Evolutionary conservation across 306 rosid species (phyloP).

Genomic region (Datisca glomerata): DNA sequence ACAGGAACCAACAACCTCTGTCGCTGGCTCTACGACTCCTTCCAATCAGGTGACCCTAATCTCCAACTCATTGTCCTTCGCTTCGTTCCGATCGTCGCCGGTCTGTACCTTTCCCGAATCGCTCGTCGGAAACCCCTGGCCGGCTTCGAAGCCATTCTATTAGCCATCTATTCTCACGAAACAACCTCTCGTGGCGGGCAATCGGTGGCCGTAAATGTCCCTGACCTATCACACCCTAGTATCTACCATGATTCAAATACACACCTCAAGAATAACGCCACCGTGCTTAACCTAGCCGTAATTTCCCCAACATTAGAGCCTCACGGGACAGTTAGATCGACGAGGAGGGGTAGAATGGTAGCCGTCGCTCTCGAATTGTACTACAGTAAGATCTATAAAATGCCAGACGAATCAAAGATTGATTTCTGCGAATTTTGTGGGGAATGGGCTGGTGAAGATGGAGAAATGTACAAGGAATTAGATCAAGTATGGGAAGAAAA

Average conservation of each 20-base stretch:
- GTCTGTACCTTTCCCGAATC: slow-evolving; percentile 55
- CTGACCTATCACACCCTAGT: slow-evolving; percentile 43
- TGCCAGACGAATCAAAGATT: slow-evolving; percentile 33
- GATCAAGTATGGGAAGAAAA: not conserved
- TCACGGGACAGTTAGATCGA: slow-evolving; percentile 50
- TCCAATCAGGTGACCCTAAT: slow-evolving; percentile 40
- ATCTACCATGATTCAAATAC: slow-evolving; percentile 45
- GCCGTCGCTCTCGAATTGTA: slow-evolving; percentile 53
- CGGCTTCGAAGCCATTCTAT: slow-evolving; percentile 67
- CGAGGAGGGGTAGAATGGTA: slow-evolving; percentile 50
- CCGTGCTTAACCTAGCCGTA: slow-evolving; percentile 22
- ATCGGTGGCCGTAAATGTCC: slow-evolving; percentile 38
- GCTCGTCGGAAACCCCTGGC: slow-evolving; percentile 40
- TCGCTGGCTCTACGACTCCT: slow-evolving; percentile 82
- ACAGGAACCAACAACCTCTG: slow-evolving; percentile 63
- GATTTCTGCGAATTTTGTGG: slow-evolving; percentile 55
- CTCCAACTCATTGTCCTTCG: slow-evolving; percentile 66
- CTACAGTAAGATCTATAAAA: slow-evolving; percentile 25
- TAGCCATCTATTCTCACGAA: slow-evolving; percentile 62
- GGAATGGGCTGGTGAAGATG: slow-evolving; percentile 49
- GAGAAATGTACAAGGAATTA: slow-evolving; percentile 13
- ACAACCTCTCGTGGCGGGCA: slow-evolving; percentile 46
- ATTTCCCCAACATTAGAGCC: slow-evolving; percentile 51
- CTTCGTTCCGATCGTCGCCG: slow-evolving; percentile 48
- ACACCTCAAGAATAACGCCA: slow-evolving; percentile 19